These are phyloP conservation scores for Blastobotrys illinoisensis DNA, from an alignment of 1,139 yeast species.

Conservation along the genomic window DNA sequence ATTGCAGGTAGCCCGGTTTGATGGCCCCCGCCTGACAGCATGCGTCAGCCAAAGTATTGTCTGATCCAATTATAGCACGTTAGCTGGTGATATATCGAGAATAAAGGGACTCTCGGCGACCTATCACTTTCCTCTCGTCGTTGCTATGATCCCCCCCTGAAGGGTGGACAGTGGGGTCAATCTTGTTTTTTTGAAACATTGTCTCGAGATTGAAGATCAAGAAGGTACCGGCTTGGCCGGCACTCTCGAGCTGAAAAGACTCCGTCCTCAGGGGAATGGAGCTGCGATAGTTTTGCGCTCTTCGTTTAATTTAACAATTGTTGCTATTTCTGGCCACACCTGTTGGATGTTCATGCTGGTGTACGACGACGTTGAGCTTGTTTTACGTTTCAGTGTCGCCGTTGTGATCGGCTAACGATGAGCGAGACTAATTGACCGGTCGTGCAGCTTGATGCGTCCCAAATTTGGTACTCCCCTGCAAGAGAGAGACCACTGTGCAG, in stretches of 20 bases:
- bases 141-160: not conserved
- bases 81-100: not conserved
- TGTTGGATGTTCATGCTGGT: not conserved
- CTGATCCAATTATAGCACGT: not conserved
- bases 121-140: too few species aligned
- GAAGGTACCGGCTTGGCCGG: too few species aligned
- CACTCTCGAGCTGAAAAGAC: not conserved
- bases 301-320: not conserved
- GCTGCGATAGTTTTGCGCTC: not conserved
- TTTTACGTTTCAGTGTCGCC: not conserved
- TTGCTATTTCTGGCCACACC: not conserved
- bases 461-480: not conserved
- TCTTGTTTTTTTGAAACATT: not conserved
- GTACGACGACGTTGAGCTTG: too few species aligned
- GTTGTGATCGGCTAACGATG: not conserved
- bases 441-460: not conserved
- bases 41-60: not conserved
- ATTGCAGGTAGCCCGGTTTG: not conserved
- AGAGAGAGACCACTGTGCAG: not conserved
- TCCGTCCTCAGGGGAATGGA: not conserved
- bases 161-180: not conserved
- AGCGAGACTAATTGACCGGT: not conserved
- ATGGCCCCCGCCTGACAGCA: not conserved
- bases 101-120: too few species aligned
- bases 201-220: too few species aligned